A percentile compares a stretch with the other conserved stretches of the same genome.
Evolutionary conservation across 1,284 basidiomycete genomes (phyloP).

Genomic region (Cryptococcus sp.): DNA sequence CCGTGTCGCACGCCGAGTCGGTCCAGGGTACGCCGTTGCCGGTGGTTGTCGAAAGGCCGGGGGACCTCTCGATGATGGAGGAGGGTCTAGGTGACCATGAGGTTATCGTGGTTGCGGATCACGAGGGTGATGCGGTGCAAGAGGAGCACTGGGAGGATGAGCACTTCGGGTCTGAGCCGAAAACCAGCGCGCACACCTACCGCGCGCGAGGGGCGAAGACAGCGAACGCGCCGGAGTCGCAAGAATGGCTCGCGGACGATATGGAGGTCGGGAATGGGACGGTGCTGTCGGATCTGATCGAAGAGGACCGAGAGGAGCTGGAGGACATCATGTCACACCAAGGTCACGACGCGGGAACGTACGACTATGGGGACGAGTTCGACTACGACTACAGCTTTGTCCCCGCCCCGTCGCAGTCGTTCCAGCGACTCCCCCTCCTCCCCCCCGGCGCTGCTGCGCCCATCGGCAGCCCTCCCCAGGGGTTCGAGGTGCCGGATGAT

Average conservation of each 20-base stretch:
- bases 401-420: neutral
- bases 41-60: neutral
- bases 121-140: neutral
- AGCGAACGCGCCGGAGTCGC: no score
- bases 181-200: neutral
- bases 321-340: slow-evolving; percentile 18
- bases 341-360: no score
- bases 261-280: slow-evolving; percentile 23
- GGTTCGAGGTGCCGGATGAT: no score
- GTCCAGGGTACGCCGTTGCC: neutral
- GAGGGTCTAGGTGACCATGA: neutral
- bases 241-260: neutral
- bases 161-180: neutral
- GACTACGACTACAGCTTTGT: neutral
- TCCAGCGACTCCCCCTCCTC: slow-evolving; percentile 8
- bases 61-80: neutral
- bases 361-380: neutral
- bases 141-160: no score
- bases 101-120: neutral
- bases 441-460: neutral
- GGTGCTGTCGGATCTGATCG: slow-evolving; percentile 25
- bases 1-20: neutral
- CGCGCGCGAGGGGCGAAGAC: no score
- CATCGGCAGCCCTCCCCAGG: no score
- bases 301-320: slow-evolving; percentile 13